Percentiles rank a stretch among this genome's conserved stretches.
Evolutionary conservation across 257 asterid genomes (phyloP).

Genomic region (Solanum sitiens): DNA sequence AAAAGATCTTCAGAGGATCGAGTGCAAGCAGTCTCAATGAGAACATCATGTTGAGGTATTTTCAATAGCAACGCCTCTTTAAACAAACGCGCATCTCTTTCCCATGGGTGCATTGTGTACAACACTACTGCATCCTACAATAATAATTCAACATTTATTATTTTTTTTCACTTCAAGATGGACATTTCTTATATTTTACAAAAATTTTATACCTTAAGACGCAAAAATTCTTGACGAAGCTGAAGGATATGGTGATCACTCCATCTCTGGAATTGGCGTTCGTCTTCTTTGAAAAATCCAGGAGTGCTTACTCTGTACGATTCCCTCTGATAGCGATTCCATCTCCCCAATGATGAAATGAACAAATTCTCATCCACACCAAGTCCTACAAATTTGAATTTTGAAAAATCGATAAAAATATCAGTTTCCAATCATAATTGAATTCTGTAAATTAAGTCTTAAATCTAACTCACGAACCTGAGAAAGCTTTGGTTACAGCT

Average conservation of each 20-base stretch:
- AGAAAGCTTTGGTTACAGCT: constrained; percentile 58
- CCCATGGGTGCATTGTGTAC: constrained; percentile 93
- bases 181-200: not conserved
- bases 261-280: constrained; percentile 77
- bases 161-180: not conserved
- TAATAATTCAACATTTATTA: not conserved
- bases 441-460: not conserved
- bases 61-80: constrained; percentile 37
- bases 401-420: not conserved
- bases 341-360: constrained; percentile 50
- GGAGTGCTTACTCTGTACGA: constrained; percentile 44
- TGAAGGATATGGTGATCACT: constrained; percentile 45
- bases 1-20: constrained; percentile 60
- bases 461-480: constrained; percentile 24
- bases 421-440: not conserved
- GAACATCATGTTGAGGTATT: constrained; percentile 28
- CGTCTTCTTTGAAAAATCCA: constrained; percentile 60
- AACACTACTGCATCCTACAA: constrained; percentile 64
- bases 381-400: constrained; percentile 25
- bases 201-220: constrained; percentile 58
- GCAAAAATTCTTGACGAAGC: constrained; percentile 72
- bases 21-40: constrained; percentile 61
- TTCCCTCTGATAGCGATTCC: constrained; percentile 51
- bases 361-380: constrained; percentile 77
- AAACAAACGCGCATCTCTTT: constrained; percentile 70